These are phyloP conservation scores for Gossypioides kirkii DNA, from an alignment of 345 rosid species.

Conservation along the genomic window DNA sequence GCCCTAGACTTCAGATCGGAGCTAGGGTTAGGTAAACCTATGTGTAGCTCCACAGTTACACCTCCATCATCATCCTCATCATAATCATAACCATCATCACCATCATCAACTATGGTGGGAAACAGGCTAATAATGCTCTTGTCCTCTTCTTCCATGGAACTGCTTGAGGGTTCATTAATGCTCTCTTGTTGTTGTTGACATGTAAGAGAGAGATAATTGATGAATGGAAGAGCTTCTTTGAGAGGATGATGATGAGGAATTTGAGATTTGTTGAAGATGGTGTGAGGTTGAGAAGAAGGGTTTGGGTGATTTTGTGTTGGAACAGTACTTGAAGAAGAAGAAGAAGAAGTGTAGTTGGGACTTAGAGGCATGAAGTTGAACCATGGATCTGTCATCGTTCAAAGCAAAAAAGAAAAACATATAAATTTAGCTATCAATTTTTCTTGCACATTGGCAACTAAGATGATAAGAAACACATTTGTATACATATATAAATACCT, in stretches of 20 bases:
- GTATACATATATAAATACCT: not conserved
- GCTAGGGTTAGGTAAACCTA: conserved; percentile 39
- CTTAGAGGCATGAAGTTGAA: not conserved
- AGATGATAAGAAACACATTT: not conserved
- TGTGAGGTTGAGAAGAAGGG: not conserved
- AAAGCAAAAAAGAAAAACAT: not conserved
- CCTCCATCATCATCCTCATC: not conserved
- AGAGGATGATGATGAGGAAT: not conserved
- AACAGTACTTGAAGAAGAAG: too few species aligned
- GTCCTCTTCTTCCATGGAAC: not conserved
- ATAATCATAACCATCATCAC: not conserved
- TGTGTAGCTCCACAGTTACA: conserved; percentile 31
- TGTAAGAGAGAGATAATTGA: not conserved
- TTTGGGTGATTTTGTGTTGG: not conserved
- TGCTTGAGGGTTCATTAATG: not conserved
- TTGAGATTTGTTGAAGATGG: not conserved
- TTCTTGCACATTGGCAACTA: not conserved
- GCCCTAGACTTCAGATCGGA: conserved; percentile 20
- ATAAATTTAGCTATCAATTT: not conserved
- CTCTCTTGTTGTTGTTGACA: not conserved
- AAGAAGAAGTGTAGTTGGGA: too few species aligned
- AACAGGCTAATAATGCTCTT: not conserved
- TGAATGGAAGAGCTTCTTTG: not conserved
- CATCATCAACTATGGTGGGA: not conserved
- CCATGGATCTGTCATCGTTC: not conserved